Percentiles rank a stretch among this genome's conserved stretches.
phyloP scores from a whole-genome alignment of 495 filamentous ascomycete species.

The Penicillium angulare region DNA sequence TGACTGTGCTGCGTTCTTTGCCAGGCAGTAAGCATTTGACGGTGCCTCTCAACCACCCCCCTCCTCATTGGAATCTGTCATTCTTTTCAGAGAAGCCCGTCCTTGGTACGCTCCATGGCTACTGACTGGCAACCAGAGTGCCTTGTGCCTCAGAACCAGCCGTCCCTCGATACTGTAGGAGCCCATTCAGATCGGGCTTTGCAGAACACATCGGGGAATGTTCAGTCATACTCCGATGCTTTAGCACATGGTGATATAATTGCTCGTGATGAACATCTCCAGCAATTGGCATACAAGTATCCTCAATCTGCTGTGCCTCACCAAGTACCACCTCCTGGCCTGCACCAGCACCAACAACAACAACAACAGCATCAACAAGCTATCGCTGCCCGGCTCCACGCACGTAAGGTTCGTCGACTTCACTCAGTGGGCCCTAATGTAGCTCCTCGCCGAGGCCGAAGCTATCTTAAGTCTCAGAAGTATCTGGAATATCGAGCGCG shows the following conservation, averaged over 20 bases:
- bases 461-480: slow-evolving; percentile 49
- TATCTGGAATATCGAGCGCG: slow-evolving; percentile 65
- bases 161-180: slow-evolving; percentile 39
- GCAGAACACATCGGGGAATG: slow-evolving; percentile 51
- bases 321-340: slow-evolving; percentile 24
- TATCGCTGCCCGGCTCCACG: slow-evolving; percentile 34
- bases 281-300: slow-evolving; percentile 44
- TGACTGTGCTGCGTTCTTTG: slow-evolving; percentile 46
- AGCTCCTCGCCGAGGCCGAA: slow-evolving; percentile 33
- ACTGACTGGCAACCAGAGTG: slow-evolving; percentile 48
- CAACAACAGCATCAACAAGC: slow-evolving; percentile 28
- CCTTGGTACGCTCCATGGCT: slow-evolving; percentile 49
- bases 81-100: slow-evolving; percentile 50
- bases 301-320: slow-evolving; percentile 34
- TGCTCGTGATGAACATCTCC: slow-evolving; percentile 39
- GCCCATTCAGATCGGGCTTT: slow-evolving; percentile 44
- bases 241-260: slow-evolving; percentile 31
- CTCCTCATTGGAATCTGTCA: slow-evolving; percentile 48
- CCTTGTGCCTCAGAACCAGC: slow-evolving; percentile 42
- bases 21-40: slow-evolving; percentile 44
- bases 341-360: slow-evolving; percentile 26
- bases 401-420: slow-evolving; percentile 38
- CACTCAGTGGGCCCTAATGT: slow-evolving; percentile 36
- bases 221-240: slow-evolving; percentile 44
- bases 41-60: slow-evolving; percentile 31